Conservation (phyloP, 139 green algal genomes). For the Trebouxia sp. region DNA sequence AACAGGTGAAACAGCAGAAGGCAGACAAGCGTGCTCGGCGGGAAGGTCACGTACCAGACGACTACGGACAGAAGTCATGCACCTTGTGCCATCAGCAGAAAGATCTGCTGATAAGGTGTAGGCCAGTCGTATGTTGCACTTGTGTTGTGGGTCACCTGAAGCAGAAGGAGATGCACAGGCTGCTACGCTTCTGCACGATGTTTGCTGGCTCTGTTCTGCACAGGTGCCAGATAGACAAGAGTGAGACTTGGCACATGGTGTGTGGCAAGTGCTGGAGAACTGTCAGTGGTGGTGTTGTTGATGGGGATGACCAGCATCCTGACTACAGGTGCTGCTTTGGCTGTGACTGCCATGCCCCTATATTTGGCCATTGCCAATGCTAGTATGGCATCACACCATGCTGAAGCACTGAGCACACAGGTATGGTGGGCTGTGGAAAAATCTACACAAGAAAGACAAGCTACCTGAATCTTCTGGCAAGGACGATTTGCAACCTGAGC, state of each 20-base stretch:
- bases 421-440: slow-evolving; percentile 24
- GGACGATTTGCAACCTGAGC: not conserved
- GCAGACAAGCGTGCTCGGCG: slow-evolving; percentile 37
- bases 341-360: too few relatives aligned
- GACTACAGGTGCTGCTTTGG: slow-evolving; percentile 40
- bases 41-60: slow-evolving; percentile 30
- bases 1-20: slow-evolving; percentile 42
- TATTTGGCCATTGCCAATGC: too few relatives aligned
- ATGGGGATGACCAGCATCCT: slow-evolving; percentile 48
- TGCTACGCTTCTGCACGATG: too few relatives aligned
- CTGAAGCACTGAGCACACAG: too few relatives aligned
- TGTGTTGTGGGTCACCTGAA: not conserved
- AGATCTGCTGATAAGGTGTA: slow-evolving; percentile 44
- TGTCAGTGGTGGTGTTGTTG: slow-evolving; percentile 42
- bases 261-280: slow-evolving; percentile 53
- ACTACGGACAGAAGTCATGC: slow-evolving; percentile 42
- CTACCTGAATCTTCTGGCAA: not conserved
- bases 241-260: slow-evolving; percentile 40
- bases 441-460: slow-evolving; percentile 5
- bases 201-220: not conserved
- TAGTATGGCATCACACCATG: too few relatives aligned
- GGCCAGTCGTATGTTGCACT: not conserved
- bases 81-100: slow-evolving; percentile 34
- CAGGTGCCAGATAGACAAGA: slow-evolving; percentile 36
- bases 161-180: too few relatives aligned